Percentiles rank a stretch among this genome's conserved stretches.
These are phyloP conservation scores for Phlebiopsis gigantea DNA, from an alignment of 768 basidiomycete genomes.

Conservation along the genomic window DNA sequence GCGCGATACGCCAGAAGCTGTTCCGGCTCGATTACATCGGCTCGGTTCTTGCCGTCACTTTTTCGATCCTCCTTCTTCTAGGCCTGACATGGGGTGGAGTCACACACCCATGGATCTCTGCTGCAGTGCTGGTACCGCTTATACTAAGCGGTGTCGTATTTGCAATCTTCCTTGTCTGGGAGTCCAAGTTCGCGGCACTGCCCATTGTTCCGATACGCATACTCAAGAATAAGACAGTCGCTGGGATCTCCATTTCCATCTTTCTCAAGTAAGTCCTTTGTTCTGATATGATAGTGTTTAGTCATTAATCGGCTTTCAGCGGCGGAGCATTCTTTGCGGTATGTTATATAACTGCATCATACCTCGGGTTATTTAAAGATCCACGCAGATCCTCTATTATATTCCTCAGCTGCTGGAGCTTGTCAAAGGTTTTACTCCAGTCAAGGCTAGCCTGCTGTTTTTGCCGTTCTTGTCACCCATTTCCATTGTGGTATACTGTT, in stretches of 20 bases:
- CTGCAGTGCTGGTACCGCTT: constrained; percentile 31
- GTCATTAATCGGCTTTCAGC: neutral
- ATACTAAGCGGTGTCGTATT: constrained; percentile 30
- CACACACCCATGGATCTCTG: constrained; percentile 29
- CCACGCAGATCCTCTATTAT: constrained; percentile 23
- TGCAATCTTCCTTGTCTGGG: constrained; percentile 24
- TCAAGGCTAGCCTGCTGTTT: constrained; percentile 33
- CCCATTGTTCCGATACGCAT: constrained; percentile 26
- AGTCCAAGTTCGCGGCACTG: constrained; percentile 13
- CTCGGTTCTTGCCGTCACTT: constrained; percentile 10
- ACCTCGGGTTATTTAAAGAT: neutral
- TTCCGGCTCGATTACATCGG: constrained; percentile 17
- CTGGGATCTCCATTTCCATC: constrained; percentile 27
- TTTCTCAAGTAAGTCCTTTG: constrained; percentile 14
- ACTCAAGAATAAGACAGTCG: constrained; percentile 29
- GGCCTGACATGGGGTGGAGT: constrained; percentile 31
- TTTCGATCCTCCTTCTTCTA: constrained; percentile 12
- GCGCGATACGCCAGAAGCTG: constrained; percentile 15
- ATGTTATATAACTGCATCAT: neutral
- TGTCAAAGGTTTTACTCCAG: constrained; percentile 31
- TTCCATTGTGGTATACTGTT: constrained; percentile 9
- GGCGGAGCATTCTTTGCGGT: constrained; percentile 20
- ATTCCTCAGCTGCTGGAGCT: constrained; percentile 37
- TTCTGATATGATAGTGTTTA: neutral
- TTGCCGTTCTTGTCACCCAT: constrained; percentile 33